Base-by-base conservation (phyloP, 2,329 filamentous ascomycete genomes). In the Zalaria sp. region DNA sequence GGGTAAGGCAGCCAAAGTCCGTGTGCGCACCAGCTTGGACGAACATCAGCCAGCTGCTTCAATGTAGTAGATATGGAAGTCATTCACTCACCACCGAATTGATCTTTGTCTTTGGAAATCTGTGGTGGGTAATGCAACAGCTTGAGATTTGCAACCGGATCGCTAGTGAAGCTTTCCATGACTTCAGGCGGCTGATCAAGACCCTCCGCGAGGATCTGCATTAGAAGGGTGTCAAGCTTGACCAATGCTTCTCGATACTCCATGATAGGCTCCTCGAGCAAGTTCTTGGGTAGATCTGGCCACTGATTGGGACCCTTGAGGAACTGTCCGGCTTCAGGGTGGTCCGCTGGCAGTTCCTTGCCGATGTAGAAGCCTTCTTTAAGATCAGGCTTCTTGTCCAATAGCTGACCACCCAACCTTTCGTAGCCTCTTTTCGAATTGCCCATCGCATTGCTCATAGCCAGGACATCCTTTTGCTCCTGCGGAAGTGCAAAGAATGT, bases 1-100 rank as follows among this genome's bases (percentile, higher is more conserved):
- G 61, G 0, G 66, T 69, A 4, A 68, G 58, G 43, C 62, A 66
- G 29, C 66, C 66, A 47, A 69, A 69, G 48, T 68, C 65, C 31
- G 59, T 60, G 36, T 56, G 52, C 5, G 37, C 35, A 25, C 42
- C 42, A 29, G 37, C 31, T 34, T 18, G 31, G 8, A 34, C 8
- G 8, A 34, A 9, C 31, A 34, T 34, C 31, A 34, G 31, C 31
- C 18, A 18, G 31, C 31, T 34, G 8, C 8, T 34, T 34, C 31
- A 34, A 34, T n/a, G n/a, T 9, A 9, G 8, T 34, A 9, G 31
- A 34, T n/a, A 9, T 34, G 8, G 31, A 34, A n/a, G 31, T n/a
- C n/a, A 9, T 8, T 34, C n/a, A 34, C 25, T 5, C 25, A 39
- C 38, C 51, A 6, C 50, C 50, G 32, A 48, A 50, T 34, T 55